A percentile compares a stretch with the other conserved stretches of the same genome.
Conservation (phyloP, 441 rosid genomes). For the Gossypium gossypioides region DNA sequence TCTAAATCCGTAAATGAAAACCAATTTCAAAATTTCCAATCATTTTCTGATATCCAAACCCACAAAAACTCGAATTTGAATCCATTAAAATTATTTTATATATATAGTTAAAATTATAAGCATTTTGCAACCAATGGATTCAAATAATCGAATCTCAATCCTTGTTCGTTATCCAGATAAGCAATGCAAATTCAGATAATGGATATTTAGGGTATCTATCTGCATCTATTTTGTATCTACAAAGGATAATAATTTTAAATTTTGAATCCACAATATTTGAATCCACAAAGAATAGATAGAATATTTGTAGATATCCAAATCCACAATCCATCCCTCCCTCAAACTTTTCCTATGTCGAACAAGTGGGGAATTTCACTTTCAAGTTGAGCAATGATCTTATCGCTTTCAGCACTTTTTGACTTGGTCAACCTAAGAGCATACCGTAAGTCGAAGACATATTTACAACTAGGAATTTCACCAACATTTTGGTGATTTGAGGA, state of each 20-base stretch:
- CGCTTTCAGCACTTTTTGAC: not conserved
- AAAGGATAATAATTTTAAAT: too few species aligned
- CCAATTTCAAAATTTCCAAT: too few species aligned
- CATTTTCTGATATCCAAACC: too few species aligned
- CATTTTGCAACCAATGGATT: not conserved
- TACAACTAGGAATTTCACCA: not conserved
- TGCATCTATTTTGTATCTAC: too few species aligned
- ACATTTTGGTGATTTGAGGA: not conserved
- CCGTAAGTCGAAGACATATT: not conserved
- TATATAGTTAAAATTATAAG: not conserved
- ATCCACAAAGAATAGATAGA: not conserved
- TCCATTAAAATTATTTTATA: too few species aligned
- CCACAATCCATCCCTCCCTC: not conserved
- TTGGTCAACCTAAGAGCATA: not conserved
- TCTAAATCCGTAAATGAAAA: too few species aligned
- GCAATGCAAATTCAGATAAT: too few species aligned
- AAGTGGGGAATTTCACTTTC: not conserved
- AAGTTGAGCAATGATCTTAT: not conserved
- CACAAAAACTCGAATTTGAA: too few species aligned
- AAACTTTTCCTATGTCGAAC: not conserved
- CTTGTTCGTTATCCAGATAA: too few species aligned
- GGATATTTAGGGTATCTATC: too few species aligned
- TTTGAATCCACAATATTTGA: not conserved
- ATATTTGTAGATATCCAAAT: not conserved
- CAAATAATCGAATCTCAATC: too few species aligned